Base-by-base conservation (phyloP, 1,139 yeast species). In the Meyerozyma athensensis region DNA sequence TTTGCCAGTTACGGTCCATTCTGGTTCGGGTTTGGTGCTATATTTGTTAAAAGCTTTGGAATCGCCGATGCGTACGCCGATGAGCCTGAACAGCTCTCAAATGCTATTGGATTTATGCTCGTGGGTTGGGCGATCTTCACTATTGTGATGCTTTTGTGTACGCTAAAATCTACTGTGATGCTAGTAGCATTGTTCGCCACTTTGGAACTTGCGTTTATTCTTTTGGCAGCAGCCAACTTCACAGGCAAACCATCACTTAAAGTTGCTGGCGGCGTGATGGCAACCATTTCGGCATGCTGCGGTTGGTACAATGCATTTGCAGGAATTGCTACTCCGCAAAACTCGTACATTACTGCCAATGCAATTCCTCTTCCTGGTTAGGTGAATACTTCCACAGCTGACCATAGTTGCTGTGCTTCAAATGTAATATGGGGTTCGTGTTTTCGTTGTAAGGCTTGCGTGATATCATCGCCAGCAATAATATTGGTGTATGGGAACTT, bases 81-180 rank as follows among this genome's bases (percentile, higher is more conserved):
- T 16, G 54, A 52, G 13, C 44, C 52, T 2, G 52, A 42, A 13
- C 65, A 60, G 35, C 46, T 52, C n/a, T 38, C 45, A 26, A 56
- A 61, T 46, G 77, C 76, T 4, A 39, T 67, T 28, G 76, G 74
- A 2, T 56, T 72, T 33, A 70, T 56, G 54, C 53, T 71, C 26
- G 38, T 70, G 17, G 70, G 71, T 0, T 73, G 78, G 78, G 63
- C 63, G 5, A 53, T 72, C 7, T 72, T 71, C 44, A 61, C 74
- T 8, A 60, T 65, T 43, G 50, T 69, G 54, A 47, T 71, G 37
- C 53, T 66, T 41, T 48, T 64, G 26, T 54, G 63, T 30, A 68
- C 75, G 3, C 49, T 67, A 44, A 72, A 72, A 44, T 64, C 77
- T 4, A 72, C 78, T 3, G 53, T 62, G 24, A 68, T 69, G 19